A percentile compares a stretch with the other conserved stretches of the same genome.
Conservation (phyloP, 371 early-diverging fungal genomes). For the Mortierella sp. region DNA sequence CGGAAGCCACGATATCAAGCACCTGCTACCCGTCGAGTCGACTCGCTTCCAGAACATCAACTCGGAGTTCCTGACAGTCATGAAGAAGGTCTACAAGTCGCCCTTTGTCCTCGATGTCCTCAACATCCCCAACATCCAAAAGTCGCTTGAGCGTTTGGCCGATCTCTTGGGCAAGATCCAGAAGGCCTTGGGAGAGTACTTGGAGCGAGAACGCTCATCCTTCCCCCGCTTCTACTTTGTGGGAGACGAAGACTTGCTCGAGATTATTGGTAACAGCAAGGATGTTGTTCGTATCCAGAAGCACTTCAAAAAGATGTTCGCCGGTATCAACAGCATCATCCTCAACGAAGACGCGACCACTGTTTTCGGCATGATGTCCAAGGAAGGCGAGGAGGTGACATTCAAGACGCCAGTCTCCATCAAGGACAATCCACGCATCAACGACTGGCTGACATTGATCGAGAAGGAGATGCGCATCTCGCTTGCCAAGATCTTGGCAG, state of each 20-base stretch:
- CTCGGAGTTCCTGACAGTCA: slow-evolving; percentile 94
- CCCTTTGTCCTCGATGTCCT: slow-evolving; percentile 95
- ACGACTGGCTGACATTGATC: slow-evolving; percentile 95
- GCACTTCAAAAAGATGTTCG: slow-evolving; percentile 99
- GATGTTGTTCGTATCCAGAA: slow-evolving; percentile 95
- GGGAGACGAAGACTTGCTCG: slow-evolving; percentile 98
- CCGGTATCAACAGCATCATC: slow-evolving; percentile 90
- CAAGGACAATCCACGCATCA: slow-evolving; percentile 89
- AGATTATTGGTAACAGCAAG: slow-evolving; percentile 98
- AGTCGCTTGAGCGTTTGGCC: slow-evolving; percentile 93
- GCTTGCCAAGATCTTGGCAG: slow-evolving; percentile 80
- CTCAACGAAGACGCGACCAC: slow-evolving; percentile 78
- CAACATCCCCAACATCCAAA: slow-evolving; percentile 92
- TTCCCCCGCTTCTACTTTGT: slow-evolving; percentile 99
- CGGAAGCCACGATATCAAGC: slow-evolving; percentile 95
- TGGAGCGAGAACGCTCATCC: slow-evolving; percentile 95
- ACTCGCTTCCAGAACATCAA: slow-evolving; percentile 96
- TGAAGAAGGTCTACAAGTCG: slow-evolving; percentile 98
- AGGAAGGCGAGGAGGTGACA: slow-evolving; percentile 91
- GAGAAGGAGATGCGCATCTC: slow-evolving; percentile 94
- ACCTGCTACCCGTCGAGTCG: slow-evolving; percentile 94
- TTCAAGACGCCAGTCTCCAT: slow-evolving; percentile 86
- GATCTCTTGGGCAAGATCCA: slow-evolving; percentile 96
- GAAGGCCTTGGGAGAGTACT: slow-evolving; percentile 97
- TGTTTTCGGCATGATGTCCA: slow-evolving; percentile 89